These are phyloP conservation scores for Tetrahymena borealis DNA, from an alignment of 73 alveolate genomes.

Conservation along the genomic window DNA sequence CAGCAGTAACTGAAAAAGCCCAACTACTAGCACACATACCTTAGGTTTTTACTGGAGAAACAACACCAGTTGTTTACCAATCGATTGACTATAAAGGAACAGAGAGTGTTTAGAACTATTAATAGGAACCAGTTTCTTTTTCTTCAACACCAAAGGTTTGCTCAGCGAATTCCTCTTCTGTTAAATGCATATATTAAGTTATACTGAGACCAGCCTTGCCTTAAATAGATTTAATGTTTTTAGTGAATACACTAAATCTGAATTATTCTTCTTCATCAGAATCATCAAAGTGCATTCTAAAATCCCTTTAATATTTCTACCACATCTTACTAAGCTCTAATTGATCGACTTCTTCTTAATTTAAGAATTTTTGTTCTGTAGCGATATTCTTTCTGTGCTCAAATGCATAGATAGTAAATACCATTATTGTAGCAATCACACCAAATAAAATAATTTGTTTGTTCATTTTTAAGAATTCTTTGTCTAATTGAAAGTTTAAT, in stretches of 20 bases:
- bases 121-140: not conserved
- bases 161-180: not conserved
- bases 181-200: not conserved
- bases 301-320: not conserved
- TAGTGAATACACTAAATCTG: not conserved
- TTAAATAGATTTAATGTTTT: not conserved
- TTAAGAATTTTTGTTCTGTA: not conserved
- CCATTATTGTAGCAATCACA: no score
- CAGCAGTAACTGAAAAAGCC: not conserved
- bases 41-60: not conserved
- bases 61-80: not conserved
- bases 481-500: no score
- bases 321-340: not conserved
- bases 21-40: not conserved
- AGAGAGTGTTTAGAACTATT: not conserved
- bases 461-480: no score
- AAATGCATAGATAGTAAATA: no score
- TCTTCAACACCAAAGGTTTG: not conserved
- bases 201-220: not conserved
- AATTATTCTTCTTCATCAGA: not conserved
- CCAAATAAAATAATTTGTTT: no score
- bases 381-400: no score
- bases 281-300: not conserved
- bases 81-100: not conserved
- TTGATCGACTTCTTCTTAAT: not conserved